Evolutionary conservation across 2,329 filamentous ascomycete species (phyloP), one percentile per base, ranked within the genome.

Genomic region (Aureobasidium pullulans): DNA sequence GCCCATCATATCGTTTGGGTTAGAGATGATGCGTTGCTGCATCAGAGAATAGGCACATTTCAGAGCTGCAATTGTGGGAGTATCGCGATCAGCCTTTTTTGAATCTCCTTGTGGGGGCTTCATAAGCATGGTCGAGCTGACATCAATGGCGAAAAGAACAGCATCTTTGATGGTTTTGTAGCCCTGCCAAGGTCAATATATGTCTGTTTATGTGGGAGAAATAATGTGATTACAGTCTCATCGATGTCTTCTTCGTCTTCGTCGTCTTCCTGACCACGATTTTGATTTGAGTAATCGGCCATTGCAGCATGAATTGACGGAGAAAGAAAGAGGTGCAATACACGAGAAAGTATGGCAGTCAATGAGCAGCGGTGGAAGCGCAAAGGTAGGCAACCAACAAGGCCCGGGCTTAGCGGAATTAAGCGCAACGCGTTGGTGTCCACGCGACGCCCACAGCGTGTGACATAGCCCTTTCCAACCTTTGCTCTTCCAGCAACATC

Each of bases 21-120:
- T 93, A 3, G 93, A 93, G 67, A 99, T 97, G 73, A 99, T 97
- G 66, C 94, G 90, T 76, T 97, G 93, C 75, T 97, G 90, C 90
- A 99, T 96, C 57, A 99, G 79, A 69, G 90, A 85, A 69, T 96
- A 96, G 60, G 93, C 94, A 67, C 90, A 96, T 79, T 96, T 96
- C 52, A 99, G 76, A 4, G 94, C 92, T 15, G 93, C 92, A 56
- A 87, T 81, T 0, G 90, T 80, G 4, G 93, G 85, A 46, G 88
- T 92, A 67, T 93, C 89, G 60, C 79, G 84, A 64, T 89, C 87
- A 44, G 85, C 83, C 71, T 91, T 93, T 74, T 89, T 96, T 53
- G 85, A 82, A 62, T 83, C 80, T 6, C 80, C 80, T 2, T 79
- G 75, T 2, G 84, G 81, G 23, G 89, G 89, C 43, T 77, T 77